These are phyloP conservation scores for Heliosperma pusillum DNA, from an alignment of 148 eudicot species.

Conservation along the genomic window DNA sequence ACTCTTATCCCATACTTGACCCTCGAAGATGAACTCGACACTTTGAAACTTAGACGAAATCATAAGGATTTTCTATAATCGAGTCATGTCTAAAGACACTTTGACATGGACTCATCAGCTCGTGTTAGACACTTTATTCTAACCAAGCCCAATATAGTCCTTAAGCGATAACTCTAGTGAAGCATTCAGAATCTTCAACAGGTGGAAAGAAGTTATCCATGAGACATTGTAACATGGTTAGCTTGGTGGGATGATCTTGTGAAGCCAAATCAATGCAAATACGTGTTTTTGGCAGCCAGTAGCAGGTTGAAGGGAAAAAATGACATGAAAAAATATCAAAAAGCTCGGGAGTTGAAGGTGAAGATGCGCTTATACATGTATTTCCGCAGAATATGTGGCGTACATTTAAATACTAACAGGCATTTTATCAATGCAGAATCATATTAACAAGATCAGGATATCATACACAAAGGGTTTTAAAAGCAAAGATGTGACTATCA, in stretches of 20 bases:
- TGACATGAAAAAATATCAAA: constrained; percentile 77
- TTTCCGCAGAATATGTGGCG: neutral
- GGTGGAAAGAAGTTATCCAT: constrained; percentile 79
- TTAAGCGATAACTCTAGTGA: neutral
- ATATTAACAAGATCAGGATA: constrained; percentile 51
- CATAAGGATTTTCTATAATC: too few relatives aligned
- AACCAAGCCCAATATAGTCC: too few relatives aligned
- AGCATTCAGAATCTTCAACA: constrained; percentile 23
- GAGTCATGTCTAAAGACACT: too few relatives aligned
- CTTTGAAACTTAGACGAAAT: too few relatives aligned
- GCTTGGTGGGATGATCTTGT: constrained; percentile 83
- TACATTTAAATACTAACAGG: neutral
- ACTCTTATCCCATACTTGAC: too few relatives aligned
- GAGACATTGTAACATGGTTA: constrained; percentile 84
- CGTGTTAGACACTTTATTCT: too few relatives aligned
- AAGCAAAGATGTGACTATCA: constrained; percentile 49
- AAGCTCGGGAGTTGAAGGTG: constrained; percentile 64
- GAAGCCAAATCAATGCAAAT: constrained; percentile 63
- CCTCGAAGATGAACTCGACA: too few relatives aligned
- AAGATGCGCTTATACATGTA: neutral
- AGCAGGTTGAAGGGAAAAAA: constrained; percentile 72
- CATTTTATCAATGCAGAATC: constrained; percentile 37
- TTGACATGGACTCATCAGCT: too few relatives aligned
- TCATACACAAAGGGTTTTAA: constrained; percentile 59
- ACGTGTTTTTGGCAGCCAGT: constrained; percentile 74